Base-by-base conservation (phyloP, 768 basidiomycete species). In the Trichaptum fuscoviolaceum region DNA sequence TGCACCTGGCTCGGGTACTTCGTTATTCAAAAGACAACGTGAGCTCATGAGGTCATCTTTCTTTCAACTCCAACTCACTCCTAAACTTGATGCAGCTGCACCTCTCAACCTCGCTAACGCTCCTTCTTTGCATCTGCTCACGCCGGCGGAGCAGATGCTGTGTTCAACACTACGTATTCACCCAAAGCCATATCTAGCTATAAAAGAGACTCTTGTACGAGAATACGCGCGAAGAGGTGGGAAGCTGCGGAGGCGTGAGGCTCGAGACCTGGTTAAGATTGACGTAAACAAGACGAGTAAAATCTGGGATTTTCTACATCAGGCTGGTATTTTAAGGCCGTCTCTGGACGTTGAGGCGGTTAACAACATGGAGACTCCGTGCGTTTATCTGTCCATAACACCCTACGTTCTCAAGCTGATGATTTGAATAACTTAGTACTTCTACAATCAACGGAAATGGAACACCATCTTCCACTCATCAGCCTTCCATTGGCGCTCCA, bases 151-250 rank as follows among this genome's bases (percentile, higher is more conserved):
- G 77, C 93, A 95, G 75, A 80, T 84, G 0, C 87, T 99, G 24
- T 98, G 97, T 75, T 92, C 94, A 1, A 84, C 86, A 65, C 83
- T 99, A 34, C 90, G 95, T 7, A 95, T 99, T 66, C 83, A 97
- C 23, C 96, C 97, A 0, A 93, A 94, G 73, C 95, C 97, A 0
- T 99, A 97, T 75, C 87, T 99, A 63, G 87, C 92, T 67, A 92
- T 99, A 79, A 99, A 99, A 75, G 95, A 97, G 76, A 93, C 91
- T 5, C 85, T 97, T 57, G 89, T 99, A 34, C 87, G 95, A 35
- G 96, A 99, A 79, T 97, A 94, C 71, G 93, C 93, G 0, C 84
- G 94, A 27, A 83, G 95, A 65, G 91, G 92, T 24, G 96, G 96
- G 12, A 91, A 92, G 74, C 82, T 98, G 58, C 90, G 92, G 62